Percentiles rank a stretch among this genome's conserved stretches.
Evolutionary conservation across 73 alveolate genomes (phyloP).

Genomic region (Blepharisma japonicum): DNA sequence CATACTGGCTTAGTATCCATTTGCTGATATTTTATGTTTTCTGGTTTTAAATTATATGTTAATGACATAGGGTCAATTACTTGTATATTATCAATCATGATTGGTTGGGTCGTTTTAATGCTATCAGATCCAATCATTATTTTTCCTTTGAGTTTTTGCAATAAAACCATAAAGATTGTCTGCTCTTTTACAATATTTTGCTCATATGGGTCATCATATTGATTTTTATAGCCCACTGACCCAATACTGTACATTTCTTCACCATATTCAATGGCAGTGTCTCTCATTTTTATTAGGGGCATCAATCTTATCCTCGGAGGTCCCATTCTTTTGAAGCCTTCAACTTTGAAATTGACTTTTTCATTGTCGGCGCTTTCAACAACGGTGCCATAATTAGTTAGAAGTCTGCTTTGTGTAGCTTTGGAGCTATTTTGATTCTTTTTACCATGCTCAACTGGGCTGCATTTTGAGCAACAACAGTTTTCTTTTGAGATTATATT

Average conservation of each 20-base stretch:
- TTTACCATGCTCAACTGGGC: no score
- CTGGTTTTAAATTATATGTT: not conserved
- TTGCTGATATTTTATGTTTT: not conserved
- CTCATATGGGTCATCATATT: not conserved
- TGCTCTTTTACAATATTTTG: not conserved
- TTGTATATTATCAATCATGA: not conserved
- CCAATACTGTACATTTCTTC: constrained; percentile 12
- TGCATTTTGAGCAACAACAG: no score
- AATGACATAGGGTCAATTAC: not conserved
- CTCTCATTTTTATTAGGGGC: constrained; percentile 15
- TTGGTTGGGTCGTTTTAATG: not conserved
- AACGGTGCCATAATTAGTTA: no score
- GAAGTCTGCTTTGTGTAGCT: no score
- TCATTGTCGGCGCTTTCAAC: no score
- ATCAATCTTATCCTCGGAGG: not conserved
- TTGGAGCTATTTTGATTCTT: no score
- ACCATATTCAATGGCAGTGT: not conserved
- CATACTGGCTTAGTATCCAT: not conserved
- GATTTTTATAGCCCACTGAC: not conserved
- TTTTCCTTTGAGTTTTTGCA: not conserved
- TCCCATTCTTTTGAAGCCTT: no score
- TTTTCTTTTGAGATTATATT: no score
- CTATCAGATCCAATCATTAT: not conserved
- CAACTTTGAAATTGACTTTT: no score
- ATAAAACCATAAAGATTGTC: not conserved